Base-by-base conservation (phyloP, 1,284 basidiomycete genomes). In the Trichosporon coremiiforme region DNA sequence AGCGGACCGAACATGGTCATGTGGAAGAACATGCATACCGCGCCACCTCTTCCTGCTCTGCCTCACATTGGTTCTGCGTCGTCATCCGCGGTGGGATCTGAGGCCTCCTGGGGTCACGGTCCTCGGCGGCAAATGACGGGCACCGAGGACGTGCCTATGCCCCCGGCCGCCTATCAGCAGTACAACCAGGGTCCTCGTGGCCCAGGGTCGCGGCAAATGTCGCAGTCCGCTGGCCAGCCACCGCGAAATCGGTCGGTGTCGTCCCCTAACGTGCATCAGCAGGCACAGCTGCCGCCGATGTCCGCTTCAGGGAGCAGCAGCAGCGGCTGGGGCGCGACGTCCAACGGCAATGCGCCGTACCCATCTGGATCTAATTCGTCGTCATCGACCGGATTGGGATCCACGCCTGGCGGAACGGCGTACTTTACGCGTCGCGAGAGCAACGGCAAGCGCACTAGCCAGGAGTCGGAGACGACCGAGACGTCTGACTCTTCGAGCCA, bases 1-100 rank as follows among this genome's bases (percentile, higher is more conserved):
- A 88, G 87, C 73, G 89, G 90, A 1, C 85, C 87, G 17, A 85
- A 87, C 20, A 89, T 91, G 84, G 84, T 86, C 1, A 89, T 89
- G 73, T 91, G 90, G 90, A 84, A 88, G 74, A 82, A 85, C 57
- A 62, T 62, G 75, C 84, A 84, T 55, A 84, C 85, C 0, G 87
- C 87, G 0, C 89, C 91, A 33, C 87, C 89, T 22, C 85, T 90
- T 55, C 75, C 77, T 2, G 76, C 77, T 7, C 66, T 79, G 41
- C 80, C 80, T n/a, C 76, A 79, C 15, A 68, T 81, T 57, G 70
- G 74, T 2, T 81, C 80, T 0, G 73, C 71, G 12, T 74, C 74
- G 57, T 62, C 57, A 66, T 78, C 80, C 2, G 75, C 73, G 6
- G 73, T 71, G 17, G 64, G 71, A 25, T 78, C 80, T 10, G 82